Base-by-base conservation (phyloP, 345 rosid genomes). In the Populus ilicifolia region DNA sequence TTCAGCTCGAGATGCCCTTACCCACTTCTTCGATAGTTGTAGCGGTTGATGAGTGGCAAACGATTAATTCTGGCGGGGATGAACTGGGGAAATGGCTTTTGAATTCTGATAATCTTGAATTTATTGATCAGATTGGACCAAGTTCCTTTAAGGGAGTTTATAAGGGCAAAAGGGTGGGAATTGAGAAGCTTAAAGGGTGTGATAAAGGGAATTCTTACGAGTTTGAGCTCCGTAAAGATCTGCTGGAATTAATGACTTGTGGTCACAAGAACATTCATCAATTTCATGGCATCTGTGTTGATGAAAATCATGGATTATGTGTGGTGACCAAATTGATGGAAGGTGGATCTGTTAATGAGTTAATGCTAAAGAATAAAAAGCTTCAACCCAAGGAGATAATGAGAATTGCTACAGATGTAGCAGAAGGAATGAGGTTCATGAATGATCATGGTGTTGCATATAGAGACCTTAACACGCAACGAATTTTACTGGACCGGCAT, bases 151-250 rank as follows among this genome's bases (percentile, higher is more conserved):
- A 89, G 86, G 97, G 99, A 46, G 76, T 85, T 48, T 91, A 89
- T 85, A 89, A 81, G 84, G 96, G 97, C 1, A 93, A 86, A 80
- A 85, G 85, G 69, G 94, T 95, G 67, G 94, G 86, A 72, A 93
- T 93, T 6, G 96, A 95, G 88, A 95, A 93, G 87, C 89, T 93
- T 75, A 93, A 93, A 89, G 99, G 98, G 44, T 95, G 96, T 77
- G 98, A 93, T 59, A 95, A 95, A 82, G 99, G 99, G 79, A 95
- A 92, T 79, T 83, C 92, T 18, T 92, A 92, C 64, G 91, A 90
- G 79, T 93, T 95, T 78, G 93, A 88, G 82, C 89, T 95, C 72
- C 88, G 92, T 35, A 90, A 87, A 85, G 94, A 92, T 80, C 88
- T 90, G 71, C 85, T 96, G 86, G 96, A 89, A 85, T 87, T 96